These are phyloP conservation scores for Simplicillium aogashimaense DNA, from an alignment of 2,329 filamentous ascomycete species.

Conservation along the genomic window DNA sequence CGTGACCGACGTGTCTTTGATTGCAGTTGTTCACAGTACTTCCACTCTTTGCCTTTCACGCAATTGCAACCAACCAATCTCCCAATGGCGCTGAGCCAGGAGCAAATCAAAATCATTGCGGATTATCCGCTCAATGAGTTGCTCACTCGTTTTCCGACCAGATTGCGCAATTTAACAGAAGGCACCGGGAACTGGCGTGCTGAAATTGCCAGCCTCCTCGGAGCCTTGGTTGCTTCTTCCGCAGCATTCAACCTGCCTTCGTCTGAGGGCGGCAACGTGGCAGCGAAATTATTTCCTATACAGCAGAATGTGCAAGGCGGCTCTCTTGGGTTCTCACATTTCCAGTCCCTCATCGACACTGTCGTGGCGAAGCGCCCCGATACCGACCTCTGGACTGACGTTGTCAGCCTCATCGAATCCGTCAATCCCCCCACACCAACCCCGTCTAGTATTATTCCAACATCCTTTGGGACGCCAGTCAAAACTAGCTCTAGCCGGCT, in stretches of 20 bases:
- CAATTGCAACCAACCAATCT: not conserved
- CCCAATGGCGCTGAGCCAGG: slow-evolving; percentile 5
- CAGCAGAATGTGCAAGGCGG: slow-evolving; percentile 1
- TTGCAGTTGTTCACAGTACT: not conserved
- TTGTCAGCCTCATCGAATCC: slow-evolving; percentile 3
- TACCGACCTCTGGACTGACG: slow-evolving; percentile 3
- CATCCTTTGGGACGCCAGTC: slow-evolving; percentile 4
- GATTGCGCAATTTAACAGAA: slow-evolving; percentile 4
- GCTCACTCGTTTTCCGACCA: slow-evolving; percentile 1
- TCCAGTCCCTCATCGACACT: not conserved
- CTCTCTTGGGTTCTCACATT: not conserved
- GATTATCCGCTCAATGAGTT: slow-evolving; percentile 6
- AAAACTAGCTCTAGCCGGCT: slow-evolving; percentile 4
- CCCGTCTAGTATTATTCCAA: slow-evolving; percentile 1
- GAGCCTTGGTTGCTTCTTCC: not conserved
- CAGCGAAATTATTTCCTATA: slow-evolving; percentile 2
- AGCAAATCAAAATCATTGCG: slow-evolving; percentile 7
- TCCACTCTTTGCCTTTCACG: not conserved
- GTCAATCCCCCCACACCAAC: slow-evolving; percentile 3
- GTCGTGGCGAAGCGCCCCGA: slow-evolving; percentile 2
- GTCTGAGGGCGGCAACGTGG: slow-evolving; percentile 1
- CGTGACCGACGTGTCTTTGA: not conserved
- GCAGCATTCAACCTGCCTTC: slow-evolving; percentile 3
- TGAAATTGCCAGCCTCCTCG: slow-evolving; percentile 3
- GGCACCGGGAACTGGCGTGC: not conserved